These are phyloP conservation scores for Rhodocollybia butyracea DNA, from an alignment of 768 basidiomycete species.

Conservation along the genomic window DNA sequence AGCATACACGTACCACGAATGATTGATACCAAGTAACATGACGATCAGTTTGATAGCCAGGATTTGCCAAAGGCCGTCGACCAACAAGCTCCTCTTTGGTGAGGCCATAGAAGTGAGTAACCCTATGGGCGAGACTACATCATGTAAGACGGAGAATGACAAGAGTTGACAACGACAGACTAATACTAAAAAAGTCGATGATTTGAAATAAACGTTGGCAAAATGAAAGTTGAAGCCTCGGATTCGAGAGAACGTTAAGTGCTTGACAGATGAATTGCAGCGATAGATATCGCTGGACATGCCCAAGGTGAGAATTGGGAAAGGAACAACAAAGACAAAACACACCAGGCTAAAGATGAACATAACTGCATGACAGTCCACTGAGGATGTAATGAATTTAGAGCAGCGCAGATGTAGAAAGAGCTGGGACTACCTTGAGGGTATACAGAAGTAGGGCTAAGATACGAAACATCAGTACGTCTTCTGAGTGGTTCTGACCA, in stretches of 20 bases:
- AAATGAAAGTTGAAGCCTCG: slow-evolving; percentile 54
- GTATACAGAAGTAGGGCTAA: slow-evolving; percentile 86
- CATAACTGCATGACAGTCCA: slow-evolving; percentile 91
- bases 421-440: slow-evolving; percentile 54
- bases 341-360: slow-evolving; percentile 59
- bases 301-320: slow-evolving; percentile 7
- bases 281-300: slow-evolving; percentile 53
- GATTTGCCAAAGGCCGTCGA: slow-evolving; percentile 72
- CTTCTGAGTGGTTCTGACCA: no score
- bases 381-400: slow-evolving; percentile 26
- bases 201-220: slow-evolving; percentile 67
- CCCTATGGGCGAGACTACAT: slow-evolving; percentile 74
- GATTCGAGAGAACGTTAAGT: slow-evolving; percentile 62
- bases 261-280: slow-evolving; percentile 77
- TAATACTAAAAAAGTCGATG: slow-evolving; percentile 80
- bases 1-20: slow-evolving; percentile 51
- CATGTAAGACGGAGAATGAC: background rate
- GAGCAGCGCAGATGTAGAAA: background rate
- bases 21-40: slow-evolving; percentile 89
- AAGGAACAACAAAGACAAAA: background rate
- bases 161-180: slow-evolving; percentile 20
- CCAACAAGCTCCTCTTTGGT: slow-evolving; percentile 75
- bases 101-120: slow-evolving; percentile 79
- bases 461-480: no score
- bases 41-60: slow-evolving; percentile 82